Evolutionary conservation across 139 green algal species (phyloP).

Genomic region (Nannochloris sp.): DNA sequence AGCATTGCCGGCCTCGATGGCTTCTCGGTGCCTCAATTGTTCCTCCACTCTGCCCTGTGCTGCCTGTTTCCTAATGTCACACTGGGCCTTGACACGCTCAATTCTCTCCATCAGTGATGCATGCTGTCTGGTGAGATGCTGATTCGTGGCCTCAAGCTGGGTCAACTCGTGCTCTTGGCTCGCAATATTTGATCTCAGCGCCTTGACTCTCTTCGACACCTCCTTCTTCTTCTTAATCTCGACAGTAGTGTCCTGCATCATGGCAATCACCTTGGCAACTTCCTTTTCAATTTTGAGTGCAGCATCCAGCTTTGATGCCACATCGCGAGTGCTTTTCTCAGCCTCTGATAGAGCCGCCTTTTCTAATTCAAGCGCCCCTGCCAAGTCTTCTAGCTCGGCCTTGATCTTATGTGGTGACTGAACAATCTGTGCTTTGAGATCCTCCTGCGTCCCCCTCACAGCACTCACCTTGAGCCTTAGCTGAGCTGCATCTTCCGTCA

Average conservation of each 20-base stretch:
- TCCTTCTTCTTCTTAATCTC: conserved; percentile 61
- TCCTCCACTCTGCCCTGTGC: conserved; percentile 60
- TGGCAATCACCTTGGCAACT: conserved; percentile 41
- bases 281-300: conserved; percentile 52
- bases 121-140: conserved; percentile 54
- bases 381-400: conserved; percentile 30
- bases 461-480: conserved; percentile 52
- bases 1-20: conserved; percentile 62
- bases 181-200: conserved; percentile 16
- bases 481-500: conserved; percentile 45
- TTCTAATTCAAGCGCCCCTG: conserved; percentile 35
- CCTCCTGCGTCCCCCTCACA: conserved; percentile 42
- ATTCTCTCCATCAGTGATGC: conserved; percentile 43
- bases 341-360: conserved; percentile 22
- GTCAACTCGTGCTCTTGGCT: conserved; percentile 39
- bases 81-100: conserved; percentile 55
- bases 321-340: conserved; percentile 27
- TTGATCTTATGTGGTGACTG: conserved; percentile 46
- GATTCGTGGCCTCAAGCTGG: conserved; percentile 40
- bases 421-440: conserved; percentile 67
- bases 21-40: conserved; percentile 62
- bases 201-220: conserved; percentile 37
- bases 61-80: conserved; percentile 57
- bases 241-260: conserved; percentile 53
- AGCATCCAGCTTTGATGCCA: conserved; percentile 36